Conservation (phyloP, 371 early-diverging fungal genomes). For the Saksenaea vasiformis region DNA sequence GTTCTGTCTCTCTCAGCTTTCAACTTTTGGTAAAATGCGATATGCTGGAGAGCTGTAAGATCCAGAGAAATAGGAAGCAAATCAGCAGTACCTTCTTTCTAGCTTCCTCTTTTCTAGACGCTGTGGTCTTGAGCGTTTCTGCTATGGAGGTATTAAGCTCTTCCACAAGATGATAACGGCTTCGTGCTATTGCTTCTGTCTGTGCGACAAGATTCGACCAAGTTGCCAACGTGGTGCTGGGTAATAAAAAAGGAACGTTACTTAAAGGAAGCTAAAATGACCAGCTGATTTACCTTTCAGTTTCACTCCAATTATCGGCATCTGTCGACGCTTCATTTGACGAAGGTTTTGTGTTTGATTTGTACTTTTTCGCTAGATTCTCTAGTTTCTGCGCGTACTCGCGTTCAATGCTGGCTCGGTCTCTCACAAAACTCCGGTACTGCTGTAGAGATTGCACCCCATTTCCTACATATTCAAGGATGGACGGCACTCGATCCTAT, state of each 20-base stretch:
- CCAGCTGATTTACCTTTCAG: constrained; percentile 28
- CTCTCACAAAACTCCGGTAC: constrained; percentile 76
- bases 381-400: constrained; percentile 81
- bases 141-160: constrained; percentile 48
- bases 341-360: constrained; percentile 37
- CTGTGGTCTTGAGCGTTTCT: constrained; percentile 61
- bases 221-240: constrained; percentile 19
- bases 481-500: constrained; percentile 61
- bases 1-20: constrained; percentile 65
- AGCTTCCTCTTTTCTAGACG: constrained; percentile 70
- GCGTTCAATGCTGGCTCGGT: constrained; percentile 70
- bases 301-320: constrained; percentile 40
- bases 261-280: not conserved
- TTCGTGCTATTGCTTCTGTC: constrained; percentile 59
- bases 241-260: constrained; percentile 1
- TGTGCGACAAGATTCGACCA: constrained; percentile 66
- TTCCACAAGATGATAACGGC: constrained; percentile 62
- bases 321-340: constrained; percentile 16
- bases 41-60: constrained; percentile 49
- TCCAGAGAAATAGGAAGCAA: not conserved
- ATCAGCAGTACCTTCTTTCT: constrained; percentile 68
- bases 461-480: constrained; percentile 57
- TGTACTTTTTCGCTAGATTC: constrained; percentile 63
- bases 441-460: constrained; percentile 67
- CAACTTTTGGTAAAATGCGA: constrained; percentile 66